Evolutionary conservation across 2,329 filamentous ascomycete genomes (phyloP), one percentile per base, ranked within the genome.

Genomic region (Camillea tinctor): DNA sequence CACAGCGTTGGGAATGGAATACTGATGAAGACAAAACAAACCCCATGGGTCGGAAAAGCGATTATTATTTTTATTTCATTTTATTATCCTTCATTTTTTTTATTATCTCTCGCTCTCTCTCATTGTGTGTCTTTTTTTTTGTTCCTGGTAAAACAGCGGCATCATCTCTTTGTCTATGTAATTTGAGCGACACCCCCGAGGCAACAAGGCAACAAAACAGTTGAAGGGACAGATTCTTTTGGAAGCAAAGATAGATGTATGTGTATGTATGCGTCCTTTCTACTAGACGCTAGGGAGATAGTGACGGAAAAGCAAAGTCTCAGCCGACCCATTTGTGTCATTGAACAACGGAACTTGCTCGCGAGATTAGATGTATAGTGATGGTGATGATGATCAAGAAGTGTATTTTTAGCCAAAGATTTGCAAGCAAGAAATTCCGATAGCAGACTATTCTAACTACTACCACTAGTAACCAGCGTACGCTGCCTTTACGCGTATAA

Each of bases 381-480:
- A 63, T 61, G 66, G 58, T 62, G 53, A 58, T 60, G 64, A 63
- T 61, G 66, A 30, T 30, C 13, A 30, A 30, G 26, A 66, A 57
- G 65, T 71, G 69, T 71, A 71, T 66, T 70, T 68, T 68, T 71
- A 71, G 64, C 64, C 64, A 30, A 66, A 66, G 64, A 66, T 62
- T 66, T 67, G 64, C n/a, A n/a, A 70, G 62, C 67, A 69, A 65
- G 64, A 11, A 69, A 59, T 66, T 59, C 63, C 55, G 61, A 57
- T 21, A 36, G 62, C n/a, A n/a, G 62, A 54, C 44, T 56, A 63
- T 61, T 50, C 54, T 56, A 61, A 11, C 26, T 30, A 30, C 26
- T n/a, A n/a, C n/a, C n/a, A n/a, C n/a, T n/a, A n/a, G n/a, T n/a
- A n/a, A n/a, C n/a, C n/a, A n/a, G n/a, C n/a, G n/a, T n/a, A n/a